Base-by-base conservation (phyloP, 148 eudicot genomes). In the Camellia granthamiana region DNA sequence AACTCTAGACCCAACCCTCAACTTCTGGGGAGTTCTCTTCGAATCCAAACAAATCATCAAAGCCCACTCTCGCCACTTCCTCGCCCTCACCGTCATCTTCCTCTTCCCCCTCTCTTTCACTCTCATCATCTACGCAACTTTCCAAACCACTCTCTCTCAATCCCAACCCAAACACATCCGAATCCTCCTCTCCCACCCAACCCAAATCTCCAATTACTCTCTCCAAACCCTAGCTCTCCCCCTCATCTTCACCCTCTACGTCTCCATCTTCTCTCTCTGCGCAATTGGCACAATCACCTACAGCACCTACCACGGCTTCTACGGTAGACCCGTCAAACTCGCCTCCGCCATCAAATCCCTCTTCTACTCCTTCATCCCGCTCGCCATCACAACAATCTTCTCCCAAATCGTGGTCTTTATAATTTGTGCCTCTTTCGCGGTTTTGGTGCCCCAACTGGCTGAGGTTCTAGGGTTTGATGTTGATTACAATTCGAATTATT, bases 61-160 rank as follows among this genome's bases (percentile, higher is more conserved):
- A 65, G 79, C 89, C 6, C 89, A 90, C 83, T 78, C 84, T 2
- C 86, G 88, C 78, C 93, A 89, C 78, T 90, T 90, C 88, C 83
- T 88, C 30, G 87, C 87, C 11, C 91, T 85, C 43, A 84, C 90
- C 42, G 85, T 90, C 77, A 71, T 88, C 81, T 88, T 87, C 83
- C 85, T 89, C 69, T 86, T 87, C 62, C 90, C 90, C 21, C 84
- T 88, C 69, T 85, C 88, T 12, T 83, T 86, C 84, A 78, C 87
- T 42, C 59, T 86, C 78, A 47, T 84, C 78, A 82, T 84, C 75
- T 88, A 77, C 78, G 88, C 89, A n/a, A 81, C 86, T 61, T 85
- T 88, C 63, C 73, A 75, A 8, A 69, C 67, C 80, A 43, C 83
- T 80, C 79, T 84, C 60, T 73, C 30, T 49, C 62, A 47, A 5